These are phyloP conservation scores for Raffaelea arxii DNA, from an alignment of 2,329 filamentous ascomycete species.

Conservation along the genomic window DNA sequence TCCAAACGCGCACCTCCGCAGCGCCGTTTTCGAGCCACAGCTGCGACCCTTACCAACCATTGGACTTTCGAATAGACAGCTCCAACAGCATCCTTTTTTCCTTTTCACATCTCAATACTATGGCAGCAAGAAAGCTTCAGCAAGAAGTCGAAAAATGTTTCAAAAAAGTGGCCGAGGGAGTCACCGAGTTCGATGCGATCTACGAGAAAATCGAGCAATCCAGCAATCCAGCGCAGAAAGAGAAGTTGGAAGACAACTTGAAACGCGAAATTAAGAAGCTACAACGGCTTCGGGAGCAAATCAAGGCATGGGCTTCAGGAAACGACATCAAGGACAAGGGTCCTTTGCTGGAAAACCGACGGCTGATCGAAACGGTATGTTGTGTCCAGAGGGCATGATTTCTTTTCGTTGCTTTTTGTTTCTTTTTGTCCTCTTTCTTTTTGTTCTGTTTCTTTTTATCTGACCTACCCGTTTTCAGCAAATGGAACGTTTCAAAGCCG, in stretches of 20 bases:
- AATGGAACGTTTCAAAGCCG: slow-evolving; percentile 99
- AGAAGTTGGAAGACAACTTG: slow-evolving; percentile 94
- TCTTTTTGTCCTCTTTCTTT: background rate
- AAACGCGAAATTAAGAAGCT: slow-evolving; percentile 99
- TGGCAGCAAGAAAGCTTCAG: slow-evolving; percentile 93
- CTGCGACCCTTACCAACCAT: too few species aligned
- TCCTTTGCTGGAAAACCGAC: slow-evolving; percentile 84
- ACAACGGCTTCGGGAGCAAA: slow-evolving; percentile 92
- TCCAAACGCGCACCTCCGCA: too few species aligned
- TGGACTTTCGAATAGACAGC: too few species aligned
- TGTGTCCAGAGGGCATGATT: background rate
- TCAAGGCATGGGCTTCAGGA: slow-evolving; percentile 97
- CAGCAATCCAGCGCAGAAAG: slow-evolving; percentile 88
- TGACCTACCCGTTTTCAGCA: slow-evolving; percentile 53
- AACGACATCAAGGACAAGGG: slow-evolving; percentile 99
- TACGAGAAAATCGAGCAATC: slow-evolving; percentile 97
- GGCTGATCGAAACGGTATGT: slow-evolving; percentile 91
- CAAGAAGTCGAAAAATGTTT: slow-evolving; percentile 99
- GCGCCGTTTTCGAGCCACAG: too few species aligned
- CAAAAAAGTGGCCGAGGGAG: slow-evolving; percentile 94
- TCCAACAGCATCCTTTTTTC: too few species aligned
- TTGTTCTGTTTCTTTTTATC: background rate
- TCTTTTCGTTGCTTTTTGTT: background rate
- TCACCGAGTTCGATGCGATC: slow-evolving; percentile 83
- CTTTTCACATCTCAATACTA: too few species aligned